Evolutionary conservation across 2,329 filamentous ascomycete genomes (phyloP), one percentile per base, ranked within the genome.

Genomic region (Ophiocordyceps sinensis): DNA sequence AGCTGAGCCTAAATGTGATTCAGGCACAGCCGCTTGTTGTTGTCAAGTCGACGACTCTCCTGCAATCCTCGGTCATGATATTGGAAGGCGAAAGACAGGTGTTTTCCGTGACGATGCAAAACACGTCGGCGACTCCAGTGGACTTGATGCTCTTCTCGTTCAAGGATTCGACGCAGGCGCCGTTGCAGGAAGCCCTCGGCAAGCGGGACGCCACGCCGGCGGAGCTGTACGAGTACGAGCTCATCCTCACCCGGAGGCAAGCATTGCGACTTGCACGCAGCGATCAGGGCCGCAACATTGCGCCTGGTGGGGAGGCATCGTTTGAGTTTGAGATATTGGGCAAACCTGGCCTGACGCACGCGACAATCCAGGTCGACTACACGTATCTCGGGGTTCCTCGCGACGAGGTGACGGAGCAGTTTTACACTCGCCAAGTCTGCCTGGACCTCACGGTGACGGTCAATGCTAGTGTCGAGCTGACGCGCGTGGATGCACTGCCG

Each of bases 141-240:
- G 85, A 94, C 54, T 80, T 96, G 42, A 65, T 95, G 30, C 70
- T 91, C 23, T 86, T 95, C 44, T 88, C 85, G 0, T 94, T 94
- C 56, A 80, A 87, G 50, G 87, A 95, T 61, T 93, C 87, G 1
- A 88, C 86, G 0, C 85, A 86, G 46, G 73, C 71, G 7, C 78
- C 84, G 9, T 67, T 94, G 14, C 84, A 89, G 51, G 68, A 77
- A 30, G 84, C 85, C 0, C 67, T 94, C 37, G 72, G 67, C 41
- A 86, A 79, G 52, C 82, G 85, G 53, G 84, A 93, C 51, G 75
- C 88, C 2, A 76, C 82, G 10, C 75, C 82, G 0, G 76, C 80
- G 2, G 87, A 94, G 53, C 63, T 91, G 6, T 88, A 94, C 55
- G 88, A 95, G 56, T 77, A 89, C 43, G 87, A 94, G 56, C 67